Evolutionary conservation across 306 rosid species (phyloP), one percentile per base, ranked within the genome.

Genomic region (Cicer pinnatifidum): DNA sequence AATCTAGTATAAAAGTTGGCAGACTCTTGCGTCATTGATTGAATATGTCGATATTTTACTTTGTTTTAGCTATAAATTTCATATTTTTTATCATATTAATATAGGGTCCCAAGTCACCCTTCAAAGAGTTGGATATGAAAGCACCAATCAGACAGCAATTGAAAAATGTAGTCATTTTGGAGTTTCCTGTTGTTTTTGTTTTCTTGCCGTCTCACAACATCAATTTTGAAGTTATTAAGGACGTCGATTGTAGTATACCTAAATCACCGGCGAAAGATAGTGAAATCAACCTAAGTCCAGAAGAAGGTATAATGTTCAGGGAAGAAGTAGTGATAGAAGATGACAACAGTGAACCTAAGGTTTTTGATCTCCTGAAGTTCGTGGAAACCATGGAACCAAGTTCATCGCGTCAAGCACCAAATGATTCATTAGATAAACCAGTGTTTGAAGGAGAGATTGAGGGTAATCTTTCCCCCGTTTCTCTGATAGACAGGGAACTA

Each of bases 111-210:
- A 84, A 23, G 57, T 88, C 93, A 73, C 86, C 90, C 16, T 94
- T 87, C 70, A 81, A 83, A 78, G 93, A 88, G 79, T 76, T 95
- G 75, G 91, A 88, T 64, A n/a, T 80, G 72, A 83, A 81, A 15
- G 81, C 75, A 67, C 97, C 97, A 61, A 84, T 95, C 69, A 84
- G 87, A 85, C 84, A 90, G 69, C 96, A 89, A 75, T 78, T 95
- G 73, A 76, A 86, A 44, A 80, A 88, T 69, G 37, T 82, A 51
- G 83, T 76, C 61, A 73, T 94, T 63, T 77, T 94, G 89, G 98
- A 91, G 85, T 91, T 88, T 84, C 99, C 99, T 56, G 83, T 90
- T 53, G 81, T 95, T 51, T 70, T 83, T 84, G 92, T 91, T 56
- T 81, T 84, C 72, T 86, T 91, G 60, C 91, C 96, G 1, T 90